Evolutionary conservation across 139 green algal genomes (phyloP).

Genomic region (Chlamydomonas asymmetrica): DNA sequence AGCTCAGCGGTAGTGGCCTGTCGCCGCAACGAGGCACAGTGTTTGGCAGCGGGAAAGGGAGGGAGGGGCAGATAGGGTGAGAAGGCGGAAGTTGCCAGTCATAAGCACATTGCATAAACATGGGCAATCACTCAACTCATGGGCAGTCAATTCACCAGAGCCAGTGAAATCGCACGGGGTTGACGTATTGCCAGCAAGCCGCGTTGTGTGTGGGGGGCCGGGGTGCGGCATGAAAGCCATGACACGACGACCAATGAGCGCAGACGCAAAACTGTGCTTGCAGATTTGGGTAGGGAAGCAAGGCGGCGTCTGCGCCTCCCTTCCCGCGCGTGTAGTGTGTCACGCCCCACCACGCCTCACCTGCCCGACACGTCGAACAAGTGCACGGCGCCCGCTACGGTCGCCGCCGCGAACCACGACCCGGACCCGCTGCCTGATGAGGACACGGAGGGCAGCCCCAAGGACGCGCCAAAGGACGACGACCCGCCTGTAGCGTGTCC

Average conservation of each 20-base stretch:
- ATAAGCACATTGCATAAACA: no score
- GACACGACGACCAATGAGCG: not conserved
- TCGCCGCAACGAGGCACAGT: not conserved
- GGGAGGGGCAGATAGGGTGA: no score
- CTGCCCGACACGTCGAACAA: no score
- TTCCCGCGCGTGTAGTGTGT: not conserved
- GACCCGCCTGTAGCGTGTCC: not conserved
- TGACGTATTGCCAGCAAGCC: no score
- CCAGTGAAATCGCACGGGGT: no score
- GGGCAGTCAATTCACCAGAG: no score
- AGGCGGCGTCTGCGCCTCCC: constrained; percentile 5
- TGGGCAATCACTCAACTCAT: no score
- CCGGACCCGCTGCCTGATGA: not conserved
- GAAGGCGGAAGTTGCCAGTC: no score
- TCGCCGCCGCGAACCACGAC: constrained; percentile 22
- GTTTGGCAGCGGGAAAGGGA: not conserved
- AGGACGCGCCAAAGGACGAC: not conserved
- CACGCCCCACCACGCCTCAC: no score
- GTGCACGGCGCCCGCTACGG: constrained; percentile 9
- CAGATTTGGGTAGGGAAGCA: not conserved
- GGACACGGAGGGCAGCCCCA: not conserved
- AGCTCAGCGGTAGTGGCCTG: not conserved
- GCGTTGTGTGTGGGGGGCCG: no score
- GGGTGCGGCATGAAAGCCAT: not conserved
- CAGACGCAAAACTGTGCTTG: not conserved